Evolutionary conservation across 805 yeast species (phyloP).

Genomic region (Saturnispora dispora): DNA sequence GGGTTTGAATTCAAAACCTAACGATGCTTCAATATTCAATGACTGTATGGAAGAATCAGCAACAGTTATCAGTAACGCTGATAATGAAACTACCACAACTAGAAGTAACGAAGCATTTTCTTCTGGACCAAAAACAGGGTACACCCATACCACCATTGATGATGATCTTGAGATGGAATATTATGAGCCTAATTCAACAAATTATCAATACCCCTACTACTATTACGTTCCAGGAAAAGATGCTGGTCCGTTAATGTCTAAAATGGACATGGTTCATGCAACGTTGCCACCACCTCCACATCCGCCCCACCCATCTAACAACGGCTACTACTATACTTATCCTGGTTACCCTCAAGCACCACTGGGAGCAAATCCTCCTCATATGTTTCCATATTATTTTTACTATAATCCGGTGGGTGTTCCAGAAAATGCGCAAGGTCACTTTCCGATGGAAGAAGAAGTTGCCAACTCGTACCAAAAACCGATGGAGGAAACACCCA

Average conservation of each 20-base stretch:
- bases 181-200: conserved; percentile 7
- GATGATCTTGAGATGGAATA: conserved; percentile 15
- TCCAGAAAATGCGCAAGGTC: background rate
- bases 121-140: conserved; percentile 23
- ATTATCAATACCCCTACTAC: conserved; percentile 21
- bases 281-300: conserved; percentile 1
- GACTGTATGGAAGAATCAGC: conserved; percentile 10
- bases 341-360: conserved; percentile 19
- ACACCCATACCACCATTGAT: conserved; percentile 24
- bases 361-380: conserved; percentile 15
- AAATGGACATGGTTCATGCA: conserved; percentile 3
- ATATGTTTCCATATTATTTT: conserved; percentile 25
- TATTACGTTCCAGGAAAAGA: conserved; percentile 25
- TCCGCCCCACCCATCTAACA: conserved; percentile 18
- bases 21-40: background rate
- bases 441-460: background rate
- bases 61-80: conserved; percentile 12
- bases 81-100: conserved; percentile 18
- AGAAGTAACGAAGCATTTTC: conserved; percentile 23
- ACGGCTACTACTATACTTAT: conserved; percentile 23
- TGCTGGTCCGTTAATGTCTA: conserved; percentile 7
- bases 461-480: background rate
- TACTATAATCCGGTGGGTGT: conserved; percentile 22
- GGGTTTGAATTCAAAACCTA: background rate
- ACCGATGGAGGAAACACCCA: background rate